Base-by-base conservation (phyloP, 352 stramenopile genomes). In the Phytophthora idaei region DNA sequence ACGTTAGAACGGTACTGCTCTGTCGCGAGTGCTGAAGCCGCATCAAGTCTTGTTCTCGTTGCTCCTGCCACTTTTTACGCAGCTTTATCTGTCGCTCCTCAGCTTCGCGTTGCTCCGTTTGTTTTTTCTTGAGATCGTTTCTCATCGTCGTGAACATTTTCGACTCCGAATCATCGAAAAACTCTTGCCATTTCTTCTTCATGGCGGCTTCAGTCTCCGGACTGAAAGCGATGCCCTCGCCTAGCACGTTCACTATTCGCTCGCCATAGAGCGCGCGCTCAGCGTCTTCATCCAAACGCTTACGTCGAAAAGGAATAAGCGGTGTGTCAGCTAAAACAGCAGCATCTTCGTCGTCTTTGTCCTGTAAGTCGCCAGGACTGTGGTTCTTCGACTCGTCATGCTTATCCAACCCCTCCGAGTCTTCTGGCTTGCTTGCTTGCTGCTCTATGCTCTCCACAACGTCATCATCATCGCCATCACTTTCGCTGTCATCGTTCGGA, bases 11-110 rank as follows among this genome's bases (percentile, higher is more conserved):
- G 2, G n/a, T 37, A 17, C 36, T 82, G 4, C 66, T 55, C 8
- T 61, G 37, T 47, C 62, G 53, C 7, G 74, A 75, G 15, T 73
- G 31, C 69, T 78, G 73, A 44, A 88, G 37, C n/a, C 76, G 76
- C 48, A 69, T 49, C 5, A 72, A 69, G 44, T 90, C 83, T 34
- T 81, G 70, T 1, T 73, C 61, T 58, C 86, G 74, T 45, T 93
- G 73, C 9, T 90, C 76, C 39, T 83, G 69, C n/a, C 81, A 78
- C 41, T 90, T 90, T 36, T 88, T 84, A 46, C 83, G 80, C 17
- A 92, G 55, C 14, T 72, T 71, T 9, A 61, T 80, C 37, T 92
- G 82, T 10, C 74, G 37, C 17, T 90, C 80, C 36, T 90, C 78
- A 25, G 77, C 58, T 6, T 71, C 44, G 0, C 71, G 74, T 27